These are phyloP conservation scores for Neofusicoccum sp. DNA, from an alignment of 2,329 filamentous ascomycete species.

Conservation along the genomic window DNA sequence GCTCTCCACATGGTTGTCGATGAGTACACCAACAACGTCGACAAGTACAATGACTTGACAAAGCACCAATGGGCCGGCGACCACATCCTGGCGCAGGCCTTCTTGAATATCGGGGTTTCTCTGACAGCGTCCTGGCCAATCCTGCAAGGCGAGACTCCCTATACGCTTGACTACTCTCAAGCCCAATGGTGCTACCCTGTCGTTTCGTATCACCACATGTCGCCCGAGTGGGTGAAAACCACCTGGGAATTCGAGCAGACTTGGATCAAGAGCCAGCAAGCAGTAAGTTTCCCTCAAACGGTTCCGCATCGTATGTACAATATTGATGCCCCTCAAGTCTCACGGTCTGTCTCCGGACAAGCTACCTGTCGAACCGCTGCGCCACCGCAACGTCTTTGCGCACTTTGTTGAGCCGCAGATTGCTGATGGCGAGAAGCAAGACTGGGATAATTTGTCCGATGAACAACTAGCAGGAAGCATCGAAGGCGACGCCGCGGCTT, in stretches of 20 bases:
- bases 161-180: slow-evolving; percentile 39
- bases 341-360: slow-evolving; percentile 23
- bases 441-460: slow-evolving; percentile 35
- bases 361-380: slow-evolving; percentile 30
- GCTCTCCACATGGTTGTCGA: slow-evolving; percentile 38
- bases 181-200: slow-evolving; percentile 43
- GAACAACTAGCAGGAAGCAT: too few relatives aligned
- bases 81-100: slow-evolving; percentile 36
- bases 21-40: slow-evolving; percentile 23
- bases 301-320: slow-evolving; percentile 38
- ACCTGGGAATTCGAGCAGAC: slow-evolving; percentile 41
- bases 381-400: slow-evolving; percentile 38
- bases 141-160: slow-evolving; percentile 46
- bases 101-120: slow-evolving; percentile 35
- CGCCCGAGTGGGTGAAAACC: slow-evolving; percentile 35
- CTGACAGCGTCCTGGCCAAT: slow-evolving; percentile 43
- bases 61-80: slow-evolving; percentile 40
- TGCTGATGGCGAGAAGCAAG: slow-evolving; percentile 19
- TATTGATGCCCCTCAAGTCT: slow-evolving; percentile 29
- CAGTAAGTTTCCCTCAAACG: slow-evolving; percentile 29
- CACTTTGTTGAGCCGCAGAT: slow-evolving; percentile 33
- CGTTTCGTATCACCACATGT: slow-evolving; percentile 42
- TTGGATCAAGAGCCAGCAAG: slow-evolving; percentile 32
- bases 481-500: slow-evolving; percentile 21
- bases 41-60: slow-evolving; percentile 32